Base-by-base conservation (phyloP, 2,329 filamentous ascomycete species). In the Trichoderma sp. region DNA sequence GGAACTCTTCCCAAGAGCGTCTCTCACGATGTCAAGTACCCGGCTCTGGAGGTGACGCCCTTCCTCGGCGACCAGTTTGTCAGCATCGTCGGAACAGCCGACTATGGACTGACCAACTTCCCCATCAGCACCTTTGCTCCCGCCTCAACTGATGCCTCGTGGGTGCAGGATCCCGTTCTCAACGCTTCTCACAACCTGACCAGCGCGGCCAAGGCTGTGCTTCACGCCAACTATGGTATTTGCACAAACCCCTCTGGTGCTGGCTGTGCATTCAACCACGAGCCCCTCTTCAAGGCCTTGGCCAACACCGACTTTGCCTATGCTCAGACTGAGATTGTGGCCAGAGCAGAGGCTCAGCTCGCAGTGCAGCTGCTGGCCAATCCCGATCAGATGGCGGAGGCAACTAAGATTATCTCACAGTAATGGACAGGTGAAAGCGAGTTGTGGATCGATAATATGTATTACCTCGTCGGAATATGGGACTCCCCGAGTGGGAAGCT, bases 141-240 rank as follows among this genome's bases (percentile, higher is more conserved):
- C 21, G 73, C 74, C 30, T 75, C 74, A 0, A 70, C 70, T 0
- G 74, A 75, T 56, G 73, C 72, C 14, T 75, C 74, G 15, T 75
- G 73, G 73, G 34, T 72, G 21, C 60, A 75, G 64, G 72, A 71
- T 18, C 57, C 74, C 18, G 63, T 71, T 14, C 58, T 75, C 11
- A 72, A 74, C 34, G 21, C 71, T 15, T 15, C 15, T 9, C 71
- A 72, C 32, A 30, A 69, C 6, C 11, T 75, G 15, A 39, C 65
- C 8, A 66, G 73, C 56, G 74, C 62, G 3, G 66, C 56, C 36
- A 74, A 71, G 53, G 71, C 67, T 1, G 72, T 74, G 4, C 53
- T 74, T 15, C 74, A 75, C 43, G 58, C 72, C 24, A 74, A 74
- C 71, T 75, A 70, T 24, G 62, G 71, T 7, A 74, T 75, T 67